phyloP scores from a whole-genome alignment of 768 basidiomycete genomes.

The Phylloporus sp. region DNA sequence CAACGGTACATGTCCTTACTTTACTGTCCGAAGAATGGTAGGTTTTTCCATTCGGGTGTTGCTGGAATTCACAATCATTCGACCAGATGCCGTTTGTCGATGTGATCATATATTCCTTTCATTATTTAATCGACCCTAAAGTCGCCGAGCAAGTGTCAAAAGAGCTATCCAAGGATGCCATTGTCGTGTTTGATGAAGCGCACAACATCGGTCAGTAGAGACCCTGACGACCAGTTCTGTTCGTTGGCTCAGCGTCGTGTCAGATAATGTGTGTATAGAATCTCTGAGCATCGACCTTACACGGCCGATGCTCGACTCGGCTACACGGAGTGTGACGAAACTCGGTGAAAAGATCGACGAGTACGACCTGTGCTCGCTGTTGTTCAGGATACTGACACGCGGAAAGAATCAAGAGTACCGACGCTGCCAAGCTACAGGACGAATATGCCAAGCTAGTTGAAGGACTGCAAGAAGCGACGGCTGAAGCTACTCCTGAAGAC shows the following conservation, averaged over 20 bases:
- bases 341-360: slow-evolving; percentile 93
- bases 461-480: slow-evolving; percentile 75
- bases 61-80: background rate
- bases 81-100: slow-evolving; percentile 94
- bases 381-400: slow-evolving; percentile 4
- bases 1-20: slow-evolving; percentile 88
- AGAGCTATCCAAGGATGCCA: slow-evolving; percentile 95
- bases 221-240: background rate
- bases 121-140: slow-evolving; percentile 97
- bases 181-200: slow-evolving; percentile 98
- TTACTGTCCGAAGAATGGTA: slow-evolving; percentile 94
- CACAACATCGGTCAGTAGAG: slow-evolving; percentile 85
- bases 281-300: slow-evolving; percentile 96
- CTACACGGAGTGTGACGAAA: slow-evolving; percentile 78
- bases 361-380: slow-evolving; percentile 40
- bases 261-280: slow-evolving; percentile 98
- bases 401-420: slow-evolving; percentile 83
- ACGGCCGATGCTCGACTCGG: slow-evolving; percentile 95
- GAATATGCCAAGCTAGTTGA: slow-evolving; percentile 95
- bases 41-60: slow-evolving; percentile 15
- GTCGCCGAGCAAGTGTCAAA: slow-evolving; percentile 99
- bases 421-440: slow-evolving; percentile 91
- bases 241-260: slow-evolving; percentile 2
- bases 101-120: slow-evolving; percentile 97
- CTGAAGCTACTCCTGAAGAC: slow-evolving; percentile 63